Evolutionary conservation across 331 rosid species (phyloP), one percentile per base, ranked within the genome.

Genomic region (Malus hybrid): DNA sequence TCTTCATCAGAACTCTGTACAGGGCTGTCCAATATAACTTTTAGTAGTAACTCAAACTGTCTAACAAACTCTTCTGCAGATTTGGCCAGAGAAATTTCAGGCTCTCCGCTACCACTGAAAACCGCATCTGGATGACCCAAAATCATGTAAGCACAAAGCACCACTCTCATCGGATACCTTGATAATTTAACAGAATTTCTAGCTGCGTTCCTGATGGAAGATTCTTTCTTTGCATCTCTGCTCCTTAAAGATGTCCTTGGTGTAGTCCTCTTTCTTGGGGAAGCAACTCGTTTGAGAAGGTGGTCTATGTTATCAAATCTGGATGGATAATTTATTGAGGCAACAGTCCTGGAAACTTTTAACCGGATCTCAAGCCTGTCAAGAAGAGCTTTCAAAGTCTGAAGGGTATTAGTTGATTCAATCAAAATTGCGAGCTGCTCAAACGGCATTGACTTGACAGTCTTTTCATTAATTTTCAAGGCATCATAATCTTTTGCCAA

Each of bases 41-140:
- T 94, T 36, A 90, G 63, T 66, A 94, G 77, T 64, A 88, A 65
- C 85, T 92, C 99, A 76, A 90, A 85, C 88, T 85, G 85, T 42
- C 63, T 78, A 68, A 94, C 85, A 87, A 90, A 89, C 69, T 84
- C 91, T 83, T 87, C 84, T 5, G 97, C 96, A 69, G 92, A 79
- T 82, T 88, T 87, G 77, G 91, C 91, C 70, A 94, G 82, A 60
- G 93, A 81, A 81, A 77, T 84, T 83, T 91, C 99, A 36, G 76
- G 89, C 80, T 88, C 91, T 76, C 99, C 96, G 76, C 74, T 87
- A 56, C 93, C 89, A 82, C 91, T 92, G 79, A 94, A 88, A 76
- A 94, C 99, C 3, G 96, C 99, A 80, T 94, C 97, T 68, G 99
- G 99, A 82, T 94, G 99, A 79, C 95, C 92, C 90, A 91, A 75